phyloP scores from a whole-genome alignment of 345 rosid genomes.

The Noccaea caerulescens region DNA sequence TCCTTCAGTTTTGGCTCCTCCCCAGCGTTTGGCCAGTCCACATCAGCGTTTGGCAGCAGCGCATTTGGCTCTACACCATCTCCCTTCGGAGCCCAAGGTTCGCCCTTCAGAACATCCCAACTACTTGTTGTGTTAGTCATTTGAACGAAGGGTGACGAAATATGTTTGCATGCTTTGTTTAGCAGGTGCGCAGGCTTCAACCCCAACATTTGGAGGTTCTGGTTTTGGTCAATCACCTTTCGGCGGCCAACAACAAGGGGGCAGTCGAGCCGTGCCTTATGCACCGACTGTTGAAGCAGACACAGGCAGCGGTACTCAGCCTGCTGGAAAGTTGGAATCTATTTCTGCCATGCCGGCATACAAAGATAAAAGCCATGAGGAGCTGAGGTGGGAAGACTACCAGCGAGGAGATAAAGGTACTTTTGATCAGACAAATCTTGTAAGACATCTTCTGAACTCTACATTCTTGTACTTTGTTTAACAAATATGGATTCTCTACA shows the following conservation, averaged over 20 bases:
- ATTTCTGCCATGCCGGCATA: conserved; percentile 90
- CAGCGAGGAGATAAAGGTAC: conserved; percentile 97
- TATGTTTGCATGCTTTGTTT: conserved; percentile 36
- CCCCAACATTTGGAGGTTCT: conserved; percentile 66
- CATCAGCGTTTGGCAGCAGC: conserved; percentile 75
- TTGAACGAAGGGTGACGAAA: conserved; percentile 19
- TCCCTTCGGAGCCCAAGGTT: conserved; percentile 77
- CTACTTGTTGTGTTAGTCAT: conserved; percentile 20
- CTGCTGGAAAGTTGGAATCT: conserved; percentile 84
- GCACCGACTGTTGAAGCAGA: conserved; percentile 80
- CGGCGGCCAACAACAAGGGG: conserved; percentile 73
- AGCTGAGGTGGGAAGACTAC: conserved; percentile 97
- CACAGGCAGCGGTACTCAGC: conserved; percentile 58
- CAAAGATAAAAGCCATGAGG: conserved; percentile 92
- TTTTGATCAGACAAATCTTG: conserved; percentile 21
- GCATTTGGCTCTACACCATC: conserved; percentile 70
- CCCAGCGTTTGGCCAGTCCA: conserved; percentile 86
- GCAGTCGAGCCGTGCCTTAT: conserved; percentile 78
- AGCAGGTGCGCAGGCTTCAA: conserved; percentile 71
- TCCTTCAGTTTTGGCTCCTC: conserved; percentile 72
- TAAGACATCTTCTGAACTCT: conserved; percentile 19
- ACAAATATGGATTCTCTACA: conserved; percentile 13
- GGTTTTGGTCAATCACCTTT: conserved; percentile 60
- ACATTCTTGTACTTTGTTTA: conserved; percentile 20
- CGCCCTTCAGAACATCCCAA: conserved; percentile 61